phyloP scores from a whole-genome alignment of 768 basidiomycete genomes.

The Termitomyces sp. region DNA sequence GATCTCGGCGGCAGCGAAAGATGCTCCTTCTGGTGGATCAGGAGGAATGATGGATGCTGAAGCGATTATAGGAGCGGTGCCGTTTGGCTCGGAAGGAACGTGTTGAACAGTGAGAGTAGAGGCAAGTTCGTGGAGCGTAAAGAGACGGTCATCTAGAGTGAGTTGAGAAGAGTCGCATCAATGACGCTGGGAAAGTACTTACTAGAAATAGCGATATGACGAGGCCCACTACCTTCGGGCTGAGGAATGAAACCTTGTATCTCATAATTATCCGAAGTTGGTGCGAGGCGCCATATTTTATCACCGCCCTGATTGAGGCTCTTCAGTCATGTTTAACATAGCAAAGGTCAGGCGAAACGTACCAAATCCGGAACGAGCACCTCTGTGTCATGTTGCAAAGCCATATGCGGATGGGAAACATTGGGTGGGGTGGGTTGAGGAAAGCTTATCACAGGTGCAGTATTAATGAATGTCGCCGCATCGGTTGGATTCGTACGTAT shows the following conservation, averaged over 20 bases:
- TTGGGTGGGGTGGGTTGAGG: slow-evolving; percentile 34
- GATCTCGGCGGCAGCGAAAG: slow-evolving; percentile 60
- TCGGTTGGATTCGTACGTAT: slow-evolving; percentile 40
- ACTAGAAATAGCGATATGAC: slow-evolving; percentile 49
- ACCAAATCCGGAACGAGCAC: slow-evolving; percentile 62
- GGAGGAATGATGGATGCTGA: slow-evolving; percentile 48
- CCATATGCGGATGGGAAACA: slow-evolving; percentile 62
- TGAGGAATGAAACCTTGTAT: slow-evolving; percentile 50
- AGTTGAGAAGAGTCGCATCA: neutral
- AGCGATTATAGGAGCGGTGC: slow-evolving; percentile 47
- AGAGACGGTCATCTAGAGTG: slow-evolving; percentile 42
- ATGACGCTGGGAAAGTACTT: neutral
- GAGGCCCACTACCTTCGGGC: slow-evolving; percentile 49
- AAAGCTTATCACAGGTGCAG: slow-evolving; percentile 49
- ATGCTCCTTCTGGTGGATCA: slow-evolving; percentile 31
- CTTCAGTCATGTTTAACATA: neutral
- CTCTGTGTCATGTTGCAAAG: slow-evolving; percentile 46
- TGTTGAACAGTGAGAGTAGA: slow-evolving; percentile 57
- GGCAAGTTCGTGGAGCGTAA: slow-evolving; percentile 52
- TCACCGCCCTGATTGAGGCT: slow-evolving; percentile 45
- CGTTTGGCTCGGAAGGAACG: slow-evolving; percentile 48
- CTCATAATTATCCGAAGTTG: slow-evolving; percentile 39
- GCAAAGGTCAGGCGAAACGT: slow-evolving; percentile 3
- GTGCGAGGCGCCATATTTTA: slow-evolving; percentile 58
- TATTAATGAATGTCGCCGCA: slow-evolving; percentile 27